A percentile compares a stretch with the other conserved stretches of the same genome.
These are phyloP conservation scores for Ilyonectria robusta DNA, from an alignment of 2,329 filamentous ascomycete genomes.

Conservation along the genomic window DNA sequence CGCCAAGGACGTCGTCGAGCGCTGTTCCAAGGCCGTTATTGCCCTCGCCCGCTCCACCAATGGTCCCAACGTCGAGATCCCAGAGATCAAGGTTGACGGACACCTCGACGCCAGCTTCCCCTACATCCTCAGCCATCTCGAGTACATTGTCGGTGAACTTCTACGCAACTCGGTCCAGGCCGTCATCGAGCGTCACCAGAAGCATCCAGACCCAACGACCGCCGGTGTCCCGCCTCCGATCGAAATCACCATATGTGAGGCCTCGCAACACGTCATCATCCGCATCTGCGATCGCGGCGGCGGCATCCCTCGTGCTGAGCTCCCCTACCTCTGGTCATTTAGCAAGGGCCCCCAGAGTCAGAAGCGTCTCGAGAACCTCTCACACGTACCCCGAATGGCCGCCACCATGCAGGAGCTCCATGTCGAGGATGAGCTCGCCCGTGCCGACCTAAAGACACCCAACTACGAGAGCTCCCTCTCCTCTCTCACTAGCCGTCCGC, in stretches of 20 bases:
- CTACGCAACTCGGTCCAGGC: conserved; percentile 96
- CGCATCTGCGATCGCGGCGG: conserved; percentile 96
- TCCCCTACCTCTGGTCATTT: conserved; percentile 97
- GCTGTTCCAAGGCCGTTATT: conserved; percentile 83
- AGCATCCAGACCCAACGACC: conserved; percentile 46
- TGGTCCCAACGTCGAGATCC: conserved; percentile 78
- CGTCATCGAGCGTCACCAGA: conserved; percentile 81
- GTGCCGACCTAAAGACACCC: conserved; percentile 59
- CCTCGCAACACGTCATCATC: conserved; percentile 94
- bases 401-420: conserved; percentile 92
- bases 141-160: conserved; percentile 97
- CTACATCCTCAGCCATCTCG: conserved; percentile 94
- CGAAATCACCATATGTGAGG: conserved; percentile 94
- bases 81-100: conserved; percentile 86
- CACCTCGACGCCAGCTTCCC: conserved; percentile 93
- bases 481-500: conserved; percentile 84
- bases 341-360: conserved; percentile 89
- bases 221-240: conserved; percentile 78
- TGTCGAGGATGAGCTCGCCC: conserved; percentile 59
- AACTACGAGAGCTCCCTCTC: conserved; percentile 76
- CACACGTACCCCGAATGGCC: conserved; percentile 89
- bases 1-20: conserved; percentile 88
- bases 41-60: conserved; percentile 83
- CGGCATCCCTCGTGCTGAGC: conserved; percentile 86
- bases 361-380: conserved; percentile 85